Evolutionary conservation across 345 rosid species (phyloP).

Genomic region (Eucalyptus decipiens): DNA sequence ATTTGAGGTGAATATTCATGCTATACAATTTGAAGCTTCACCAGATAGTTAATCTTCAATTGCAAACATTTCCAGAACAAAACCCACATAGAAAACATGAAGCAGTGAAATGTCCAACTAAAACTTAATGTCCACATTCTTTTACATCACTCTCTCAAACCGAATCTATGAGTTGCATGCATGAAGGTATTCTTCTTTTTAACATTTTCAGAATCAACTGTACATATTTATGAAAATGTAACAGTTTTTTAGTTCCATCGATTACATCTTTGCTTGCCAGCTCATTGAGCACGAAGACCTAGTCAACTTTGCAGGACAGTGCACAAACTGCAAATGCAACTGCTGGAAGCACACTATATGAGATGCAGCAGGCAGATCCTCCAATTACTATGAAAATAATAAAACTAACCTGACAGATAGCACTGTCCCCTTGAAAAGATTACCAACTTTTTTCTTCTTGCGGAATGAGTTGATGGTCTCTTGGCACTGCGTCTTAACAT

Average conservation of each 20-base stretch:
- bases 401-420: conserved; percentile 58
- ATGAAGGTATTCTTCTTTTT: neutral
- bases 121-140: neutral
- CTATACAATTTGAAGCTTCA: neutral
- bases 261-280: neutral
- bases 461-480: conserved; percentile 33
- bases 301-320: neutral
- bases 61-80: neutral
- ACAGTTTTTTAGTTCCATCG: neutral
- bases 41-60: neutral
- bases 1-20: neutral
- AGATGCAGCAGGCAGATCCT: neutral
- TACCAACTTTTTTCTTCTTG: conserved; percentile 58
- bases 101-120: neutral
- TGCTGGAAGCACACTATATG: neutral
- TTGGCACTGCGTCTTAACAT: conserved; percentile 56
- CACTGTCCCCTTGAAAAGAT: conserved; percentile 25
- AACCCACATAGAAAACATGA: neutral
- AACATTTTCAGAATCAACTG: neutral
- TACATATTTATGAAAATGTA: neutral
- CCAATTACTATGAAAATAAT: neutral
- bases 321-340: neutral
- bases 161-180: neutral
- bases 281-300: neutral
- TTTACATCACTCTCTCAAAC: neutral